Evolutionary conservation across 2,329 filamentous ascomycete species (phyloP), one percentile per base, ranked within the genome.

Genomic region (Nemania abortiva): DNA sequence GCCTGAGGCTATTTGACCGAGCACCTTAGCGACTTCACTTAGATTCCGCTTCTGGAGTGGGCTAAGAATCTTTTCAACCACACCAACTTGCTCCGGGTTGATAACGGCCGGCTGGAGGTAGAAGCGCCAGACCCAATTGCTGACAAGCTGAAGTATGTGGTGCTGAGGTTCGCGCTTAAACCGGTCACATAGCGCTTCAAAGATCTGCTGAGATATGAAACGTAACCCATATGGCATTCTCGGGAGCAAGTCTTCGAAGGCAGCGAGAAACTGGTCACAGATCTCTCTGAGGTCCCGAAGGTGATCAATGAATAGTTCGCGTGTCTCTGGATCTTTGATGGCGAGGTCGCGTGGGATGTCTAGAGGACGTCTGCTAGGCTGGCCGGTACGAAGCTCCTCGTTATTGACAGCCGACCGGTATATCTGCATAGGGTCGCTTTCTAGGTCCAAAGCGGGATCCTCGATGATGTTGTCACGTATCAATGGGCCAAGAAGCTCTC

Each of bases 401-500:
- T 99, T 97, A 83, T 97, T 98, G 82, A 99, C 97, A 15, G 94
- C 91, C 5, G 94, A 96, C 50, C 93, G 90, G 81, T 99, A 98
- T 66, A 99, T 99, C 75, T 98, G 95, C 85, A 98, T 91, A 0
- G 96, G 96, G 77, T 99, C 96, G 79, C 95, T 98, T 81, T 99
- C 96, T 29, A 99, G 86, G 78, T 99, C 95, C 39, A 99, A 85
- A 5, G 91, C 91, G 13, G 94, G 91, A 74, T 98, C 96, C 63
- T 97, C 96, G 63, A 98, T 91, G 76, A 99, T 94, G 77, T 96
- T 95, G 78, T 97, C 93, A 70, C 92, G 92, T 74, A 99, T 92
- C 56, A 99, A 82, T 1, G 93, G 90, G 0, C 94, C 94, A 3
- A 98, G 84, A 1, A 98, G 85, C 73, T 97, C 93, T 69, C 95